These are phyloP conservation scores for Pascua guehoae DNA, from an alignment of 1,284 basidiomycete genomes.

Conservation along the genomic window DNA sequence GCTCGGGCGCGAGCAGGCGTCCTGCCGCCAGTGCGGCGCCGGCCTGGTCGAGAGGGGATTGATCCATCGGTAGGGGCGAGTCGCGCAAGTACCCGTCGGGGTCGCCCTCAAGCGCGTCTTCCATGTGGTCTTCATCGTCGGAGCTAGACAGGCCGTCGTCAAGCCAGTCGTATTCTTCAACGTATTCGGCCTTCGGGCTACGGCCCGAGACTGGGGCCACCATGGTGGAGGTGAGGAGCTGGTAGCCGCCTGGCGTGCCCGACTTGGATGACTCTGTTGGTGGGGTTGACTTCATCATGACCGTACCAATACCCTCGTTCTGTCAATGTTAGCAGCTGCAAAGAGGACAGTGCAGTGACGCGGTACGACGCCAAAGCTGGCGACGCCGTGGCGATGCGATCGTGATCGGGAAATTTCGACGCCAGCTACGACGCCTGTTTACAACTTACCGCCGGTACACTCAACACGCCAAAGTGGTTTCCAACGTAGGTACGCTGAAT, in stretches of 20 bases:
- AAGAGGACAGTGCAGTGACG: not conserved
- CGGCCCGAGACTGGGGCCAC: slow-evolving; percentile 16
- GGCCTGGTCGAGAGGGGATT: slow-evolving; percentile 1
- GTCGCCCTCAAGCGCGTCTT: slow-evolving; percentile 36
- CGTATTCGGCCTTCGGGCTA: slow-evolving; percentile 2
- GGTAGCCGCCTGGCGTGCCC: not conserved
- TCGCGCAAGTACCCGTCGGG: slow-evolving; percentile 23
- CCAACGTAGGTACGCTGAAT: slow-evolving; percentile 61
- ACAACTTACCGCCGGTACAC: slow-evolving; percentile 65
- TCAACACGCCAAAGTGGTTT: slow-evolving; percentile 51
- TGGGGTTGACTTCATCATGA: slow-evolving; percentile 44
- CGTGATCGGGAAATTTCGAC: no score
- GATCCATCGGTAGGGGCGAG: slow-evolving; percentile 15
- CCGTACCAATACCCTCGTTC: slow-evolving; percentile 85
- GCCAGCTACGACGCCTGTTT: slow-evolving; percentile 17
- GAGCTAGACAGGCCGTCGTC: slow-evolving; percentile 68
- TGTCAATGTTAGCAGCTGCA: slow-evolving; percentile 38
- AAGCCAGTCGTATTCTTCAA: slow-evolving; percentile 56
- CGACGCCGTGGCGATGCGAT: no score
- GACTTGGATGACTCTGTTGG: not conserved
- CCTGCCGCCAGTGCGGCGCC: not conserved
- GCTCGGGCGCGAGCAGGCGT: not conserved
- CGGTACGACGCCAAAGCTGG: not conserved
- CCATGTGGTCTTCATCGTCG: slow-evolving; percentile 57
- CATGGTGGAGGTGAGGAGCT: slow-evolving; percentile 19